A percentile compares a stretch with the other conserved stretches of the same genome.
phyloP scores from a whole-genome alignment of 352 stramenopile genomes.

The Phytophthora sp. region DNA sequence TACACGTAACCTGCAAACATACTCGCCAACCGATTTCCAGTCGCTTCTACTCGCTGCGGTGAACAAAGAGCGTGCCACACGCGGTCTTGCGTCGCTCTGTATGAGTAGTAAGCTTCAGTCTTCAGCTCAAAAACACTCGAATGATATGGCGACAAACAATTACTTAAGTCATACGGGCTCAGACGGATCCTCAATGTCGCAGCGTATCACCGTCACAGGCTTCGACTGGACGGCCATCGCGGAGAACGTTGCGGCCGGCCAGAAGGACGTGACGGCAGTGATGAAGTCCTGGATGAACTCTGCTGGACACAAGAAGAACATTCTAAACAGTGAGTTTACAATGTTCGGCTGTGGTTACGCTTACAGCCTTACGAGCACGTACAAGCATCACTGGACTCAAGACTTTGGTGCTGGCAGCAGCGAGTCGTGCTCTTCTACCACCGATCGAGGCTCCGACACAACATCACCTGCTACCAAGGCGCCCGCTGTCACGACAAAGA shows the following conservation, averaged over 20 bases:
- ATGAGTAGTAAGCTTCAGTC: conserved; percentile 45
- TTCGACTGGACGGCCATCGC: conserved; percentile 56
- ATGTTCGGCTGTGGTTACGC: conserved; percentile 40
- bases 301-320: conserved; percentile 48
- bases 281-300: conserved; percentile 71
- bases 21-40: conserved; percentile 29
- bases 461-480: conserved; percentile 20
- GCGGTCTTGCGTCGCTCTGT: conserved; percentile 40
- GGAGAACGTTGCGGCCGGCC: conserved; percentile 63
- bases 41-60: conserved; percentile 50
- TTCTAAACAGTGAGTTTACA: conserved; percentile 39
- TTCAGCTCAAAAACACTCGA: conserved; percentile 36
- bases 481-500: background rate
- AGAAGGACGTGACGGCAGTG: conserved; percentile 46
- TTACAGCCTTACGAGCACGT: conserved; percentile 36
- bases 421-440: conserved; percentile 32
- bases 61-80: conserved; percentile 52
- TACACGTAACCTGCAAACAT: conserved; percentile 28
- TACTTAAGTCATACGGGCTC: conserved; percentile 62
- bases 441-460: background rate
- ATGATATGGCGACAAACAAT: conserved; percentile 51
- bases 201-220: conserved; percentile 47
- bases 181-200: conserved; percentile 46
- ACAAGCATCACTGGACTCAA: conserved; percentile 66
- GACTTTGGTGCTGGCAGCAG: conserved; percentile 45